These are phyloP conservation scores for Penicillium cinerascens DNA, from an alignment of 495 filamentous ascomycete genomes.

Conservation along the genomic window DNA sequence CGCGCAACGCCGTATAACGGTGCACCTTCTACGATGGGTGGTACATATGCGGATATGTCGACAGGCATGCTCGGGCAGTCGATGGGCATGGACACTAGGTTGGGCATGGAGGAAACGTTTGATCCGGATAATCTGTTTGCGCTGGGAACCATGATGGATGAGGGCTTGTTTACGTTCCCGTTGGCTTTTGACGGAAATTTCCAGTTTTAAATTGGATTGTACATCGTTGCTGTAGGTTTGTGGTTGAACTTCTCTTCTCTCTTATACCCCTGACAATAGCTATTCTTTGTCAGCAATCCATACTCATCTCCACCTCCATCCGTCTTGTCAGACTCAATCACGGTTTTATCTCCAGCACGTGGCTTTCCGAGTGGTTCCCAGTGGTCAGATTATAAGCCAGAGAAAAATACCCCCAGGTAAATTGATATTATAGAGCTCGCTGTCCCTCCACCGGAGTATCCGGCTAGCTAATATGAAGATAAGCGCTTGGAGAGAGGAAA, in stretches of 20 bases:
- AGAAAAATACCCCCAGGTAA: too few species aligned
- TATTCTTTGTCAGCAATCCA: too few species aligned
- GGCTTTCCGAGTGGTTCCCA: too few species aligned
- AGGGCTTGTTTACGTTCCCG: slow-evolving; percentile 35
- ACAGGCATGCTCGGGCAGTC: slow-evolving; percentile 7
- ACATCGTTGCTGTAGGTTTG: not conserved
- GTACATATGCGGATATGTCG: slow-evolving; percentile 14
- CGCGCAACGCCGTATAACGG: slow-evolving; percentile 2
- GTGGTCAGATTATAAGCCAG: too few species aligned
- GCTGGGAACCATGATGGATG: slow-evolving; percentile 38
- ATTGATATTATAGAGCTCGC: too few species aligned
- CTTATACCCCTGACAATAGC: not conserved
- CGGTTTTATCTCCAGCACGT: too few species aligned
- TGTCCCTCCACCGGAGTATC: too few species aligned
- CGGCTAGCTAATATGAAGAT: too few species aligned
- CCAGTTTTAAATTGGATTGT: slow-evolving; percentile 5
- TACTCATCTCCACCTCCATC: too few species aligned
- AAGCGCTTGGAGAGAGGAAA: too few species aligned
- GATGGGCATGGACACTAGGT: slow-evolving; percentile 26
- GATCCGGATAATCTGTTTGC: slow-evolving; percentile 30
- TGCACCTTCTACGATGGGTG: not conserved
- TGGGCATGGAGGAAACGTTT: slow-evolving; percentile 26
- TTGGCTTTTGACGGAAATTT: slow-evolving; percentile 27
- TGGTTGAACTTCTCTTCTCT: not conserved
- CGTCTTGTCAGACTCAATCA: too few species aligned